phyloP scores from a whole-genome alignment of 805 yeast genomes.

The Kazachstania martiniae region DNA sequence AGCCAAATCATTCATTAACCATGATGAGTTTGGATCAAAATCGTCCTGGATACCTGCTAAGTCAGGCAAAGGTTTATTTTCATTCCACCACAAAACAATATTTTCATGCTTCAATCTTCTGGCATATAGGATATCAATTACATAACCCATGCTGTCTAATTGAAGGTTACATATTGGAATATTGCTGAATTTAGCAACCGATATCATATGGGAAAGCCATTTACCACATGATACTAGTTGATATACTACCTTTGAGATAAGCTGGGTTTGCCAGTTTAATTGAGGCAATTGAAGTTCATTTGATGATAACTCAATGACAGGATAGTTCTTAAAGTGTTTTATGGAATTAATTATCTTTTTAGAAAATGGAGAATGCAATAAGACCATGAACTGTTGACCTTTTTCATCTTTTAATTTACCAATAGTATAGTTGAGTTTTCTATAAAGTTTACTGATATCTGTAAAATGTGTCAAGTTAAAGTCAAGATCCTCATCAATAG shows the following conservation, averaged over 20 bases:
- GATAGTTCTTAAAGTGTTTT: slow-evolving; percentile 42
- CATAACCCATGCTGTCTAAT: slow-evolving; percentile 62
- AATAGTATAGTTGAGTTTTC: slow-evolving; percentile 44
- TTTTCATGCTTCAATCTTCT: slow-evolving; percentile 54
- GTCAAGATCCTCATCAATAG: slow-evolving; percentile 39
- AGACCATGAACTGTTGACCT: slow-evolving; percentile 52
- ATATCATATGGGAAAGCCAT: slow-evolving; percentile 57
- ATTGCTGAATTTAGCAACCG: slow-evolving; percentile 59
- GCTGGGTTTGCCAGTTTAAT: slow-evolving; percentile 68
- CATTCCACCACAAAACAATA: slow-evolving; percentile 91
- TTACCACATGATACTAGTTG: slow-evolving; percentile 64
- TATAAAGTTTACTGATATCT: slow-evolving; percentile 44
- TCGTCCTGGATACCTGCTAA: slow-evolving; percentile 75
- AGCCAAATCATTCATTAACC: slow-evolving; percentile 42
- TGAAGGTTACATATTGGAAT: slow-evolving; percentile 82
- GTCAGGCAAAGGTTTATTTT: slow-evolving; percentile 58
- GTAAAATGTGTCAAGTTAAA: slow-evolving; percentile 48
- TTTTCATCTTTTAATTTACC: slow-evolving; percentile 52
- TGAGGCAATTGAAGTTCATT: slow-evolving; percentile 57
- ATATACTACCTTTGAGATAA: slow-evolving; percentile 53
- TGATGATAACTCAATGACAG: slow-evolving; percentile 49
- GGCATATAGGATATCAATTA: slow-evolving; percentile 83
- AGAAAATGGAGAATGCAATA: slow-evolving; percentile 63
- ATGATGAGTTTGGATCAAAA: slow-evolving; percentile 31
- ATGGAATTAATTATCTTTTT: slow-evolving; percentile 37